Evolutionary conservation across 495 filamentous ascomycete genomes (phyloP), one percentile per base, ranked within the genome.

Genomic region (Talaromyces borbonicus): DNA sequence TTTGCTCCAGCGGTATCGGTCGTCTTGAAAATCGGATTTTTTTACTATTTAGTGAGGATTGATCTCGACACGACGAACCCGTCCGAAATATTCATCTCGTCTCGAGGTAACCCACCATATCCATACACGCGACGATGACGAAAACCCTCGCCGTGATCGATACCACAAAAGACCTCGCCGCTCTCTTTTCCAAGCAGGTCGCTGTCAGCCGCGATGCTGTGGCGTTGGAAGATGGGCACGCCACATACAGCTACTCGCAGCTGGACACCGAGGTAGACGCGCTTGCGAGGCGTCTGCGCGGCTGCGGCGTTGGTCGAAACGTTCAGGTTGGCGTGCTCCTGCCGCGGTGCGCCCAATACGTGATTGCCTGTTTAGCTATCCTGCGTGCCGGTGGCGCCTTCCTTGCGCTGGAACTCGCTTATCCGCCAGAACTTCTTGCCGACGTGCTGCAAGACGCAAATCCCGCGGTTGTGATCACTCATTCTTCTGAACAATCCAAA

Each of bases 341-440:
- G 44, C 79, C 77, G 26, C 73, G 81, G 5, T 81, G 78, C 51
- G 79, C 80, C 15, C 65, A 84, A 56, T 84, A 84, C 56, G 78
- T 85, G 52, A 79, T 85, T 60, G 75, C 79, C 19, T 84, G 79
- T 56, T 63, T 85, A 31, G 80, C 80, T 20, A 75, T 76, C 5
- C 71, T 83, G 32, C 75, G 79, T 23, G 80, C 81, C 1, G 80
- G 80, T 16, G 81, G 80, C 22, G 79, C 80, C n/a, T 85, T 84
- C 49, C 68, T 85, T 0, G 79, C 83, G 8, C 72, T 84, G 0
- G 81, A 85, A 55, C 67, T 84, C 16, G 81, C 80, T 22, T 85
- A 85, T 53, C 80, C 81, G 0, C 70, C 78, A 0, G 74, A 71
- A 23, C 63, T 85, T 27, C 57, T 85, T 46, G 71, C 75, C 19